A percentile compares a stretch with the other conserved stretches of the same genome.
Conservation (phyloP, 441 rosid genomes). For the Melastoma candidum region DNA sequence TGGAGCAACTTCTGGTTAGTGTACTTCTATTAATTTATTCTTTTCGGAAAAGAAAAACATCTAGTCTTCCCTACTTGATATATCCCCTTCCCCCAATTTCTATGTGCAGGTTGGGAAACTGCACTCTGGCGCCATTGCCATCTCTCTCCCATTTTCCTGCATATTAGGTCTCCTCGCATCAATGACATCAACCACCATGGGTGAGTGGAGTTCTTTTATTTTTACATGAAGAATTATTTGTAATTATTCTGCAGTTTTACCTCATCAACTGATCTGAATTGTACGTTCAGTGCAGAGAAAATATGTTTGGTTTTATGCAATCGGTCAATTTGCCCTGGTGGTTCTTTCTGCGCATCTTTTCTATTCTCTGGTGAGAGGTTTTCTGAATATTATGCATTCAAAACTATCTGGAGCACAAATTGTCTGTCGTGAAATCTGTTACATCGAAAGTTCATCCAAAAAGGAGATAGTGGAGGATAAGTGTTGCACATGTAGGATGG, state of each 20-base stretch:
- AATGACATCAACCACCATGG: constrained; percentile 90
- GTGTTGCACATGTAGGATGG: too few relatives aligned
- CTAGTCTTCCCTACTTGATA: too few relatives aligned
- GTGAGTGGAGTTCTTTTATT: constrained; percentile 29
- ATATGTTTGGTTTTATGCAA: constrained; percentile 69
- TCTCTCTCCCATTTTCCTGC: constrained; percentile 94
- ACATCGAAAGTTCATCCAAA: not conserved
- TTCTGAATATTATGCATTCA: not conserved
- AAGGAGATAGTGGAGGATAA: too few relatives aligned
- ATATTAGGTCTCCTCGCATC: constrained; percentile 86
- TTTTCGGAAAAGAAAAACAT: too few relatives aligned
- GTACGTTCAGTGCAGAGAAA: constrained; percentile 43
- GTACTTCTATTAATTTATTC: not conserved
- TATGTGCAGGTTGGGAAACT: constrained; percentile 50
- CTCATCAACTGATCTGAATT: constrained; percentile 7
- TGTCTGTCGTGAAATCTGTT: constrained; percentile 1
- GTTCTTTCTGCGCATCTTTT: constrained; percentile 69
- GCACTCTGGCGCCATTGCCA: constrained; percentile 84
- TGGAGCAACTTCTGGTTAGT: constrained; percentile 88
- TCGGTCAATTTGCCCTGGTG: constrained; percentile 58
- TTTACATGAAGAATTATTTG: not conserved
- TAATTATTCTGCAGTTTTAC: not conserved
- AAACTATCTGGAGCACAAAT: not conserved
- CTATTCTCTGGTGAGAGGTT: constrained; percentile 52
- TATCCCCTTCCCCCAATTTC: not conserved